Evolutionary conservation across 2,329 filamentous ascomycete genomes (phyloP).

Genomic region (Neofusicoccum umdonicola): DNA sequence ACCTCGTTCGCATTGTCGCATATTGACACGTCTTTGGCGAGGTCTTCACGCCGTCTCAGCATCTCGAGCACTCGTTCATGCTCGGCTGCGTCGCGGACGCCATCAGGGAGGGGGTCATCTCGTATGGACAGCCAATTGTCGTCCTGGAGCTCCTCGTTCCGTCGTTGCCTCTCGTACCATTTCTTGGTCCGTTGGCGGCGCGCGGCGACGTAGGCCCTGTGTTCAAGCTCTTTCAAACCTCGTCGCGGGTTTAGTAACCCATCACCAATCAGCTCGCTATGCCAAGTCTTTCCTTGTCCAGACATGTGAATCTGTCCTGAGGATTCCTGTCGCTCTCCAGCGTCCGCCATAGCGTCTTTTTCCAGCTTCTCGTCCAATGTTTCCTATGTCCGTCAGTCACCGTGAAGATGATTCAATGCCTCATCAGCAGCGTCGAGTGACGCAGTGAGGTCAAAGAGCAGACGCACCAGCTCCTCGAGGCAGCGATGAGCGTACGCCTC

Average conservation of each 20-base stretch:
- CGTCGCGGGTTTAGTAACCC: not conserved
- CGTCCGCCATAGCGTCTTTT: not conserved
- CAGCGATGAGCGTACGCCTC: slow-evolving; percentile 14
- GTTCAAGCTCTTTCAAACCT: not conserved
- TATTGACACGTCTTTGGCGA: slow-evolving; percentile 4
- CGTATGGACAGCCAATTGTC: not conserved
- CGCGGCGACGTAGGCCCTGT: not conserved
- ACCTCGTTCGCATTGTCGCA: slow-evolving; percentile 7
- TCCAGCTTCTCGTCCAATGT: not conserved
- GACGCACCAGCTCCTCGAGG: not conserved
- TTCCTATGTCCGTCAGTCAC: not conserved
- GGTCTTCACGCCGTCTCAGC: not conserved
- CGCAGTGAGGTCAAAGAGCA: not conserved
- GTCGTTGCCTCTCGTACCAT: not conserved
- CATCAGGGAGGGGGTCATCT: not conserved
- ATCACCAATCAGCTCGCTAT: not conserved
- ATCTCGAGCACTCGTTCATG: not conserved
- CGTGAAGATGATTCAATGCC: not conserved
- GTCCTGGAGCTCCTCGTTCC: not conserved
- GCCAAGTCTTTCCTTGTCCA: not conserved
- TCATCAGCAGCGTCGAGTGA: too few species aligned
- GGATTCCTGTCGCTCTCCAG: not conserved
- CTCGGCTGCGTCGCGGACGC: not conserved
- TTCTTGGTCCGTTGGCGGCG: not conserved
- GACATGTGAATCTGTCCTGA: not conserved